These are phyloP conservation scores for Saccharomyces jurei DNA, from an alignment of 805 yeast species.

Conservation along the genomic window DNA sequence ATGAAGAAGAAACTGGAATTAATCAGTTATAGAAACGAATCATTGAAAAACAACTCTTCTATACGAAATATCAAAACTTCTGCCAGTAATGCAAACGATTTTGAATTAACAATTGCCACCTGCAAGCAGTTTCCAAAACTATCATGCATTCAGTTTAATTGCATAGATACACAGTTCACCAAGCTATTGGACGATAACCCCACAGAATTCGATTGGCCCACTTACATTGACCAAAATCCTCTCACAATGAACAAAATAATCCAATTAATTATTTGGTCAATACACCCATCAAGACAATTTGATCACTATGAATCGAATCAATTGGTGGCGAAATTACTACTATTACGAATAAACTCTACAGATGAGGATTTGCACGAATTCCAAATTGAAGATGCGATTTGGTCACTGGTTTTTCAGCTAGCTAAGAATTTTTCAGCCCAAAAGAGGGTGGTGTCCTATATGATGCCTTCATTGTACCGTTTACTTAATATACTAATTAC, in stretches of 20 bases:
- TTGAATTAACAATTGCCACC: conserved; percentile 28
- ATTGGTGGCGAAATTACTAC: conserved; percentile 23
- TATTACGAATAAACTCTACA: conserved; percentile 22
- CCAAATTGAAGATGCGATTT: conserved; percentile 31
- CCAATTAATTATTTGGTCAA: conserved; percentile 27
- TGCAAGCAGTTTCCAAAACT: conserved; percentile 9
- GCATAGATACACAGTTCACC: conserved; percentile 20
- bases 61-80: conserved; percentile 8
- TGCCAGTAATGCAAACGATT: conserved; percentile 12
- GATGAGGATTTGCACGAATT: conserved; percentile 23
- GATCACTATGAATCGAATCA: conserved; percentile 27
- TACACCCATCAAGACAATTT: conserved; percentile 23
- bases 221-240: conserved; percentile 24
- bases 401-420: conserved; percentile 32
- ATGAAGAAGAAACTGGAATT: conserved; percentile 44
- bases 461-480: conserved; percentile 35
- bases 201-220: conserved; percentile 27
- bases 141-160: conserved; percentile 9
- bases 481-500: conserved; percentile 36
- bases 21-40: conserved; percentile 62
- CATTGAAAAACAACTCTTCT: conserved; percentile 48
- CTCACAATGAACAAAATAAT: conserved; percentile 17
- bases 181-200: conserved; percentile 22
- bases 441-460: conserved; percentile 8
- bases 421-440: conserved; percentile 30